These are phyloP conservation scores for Uronychia binucleata DNA, from an alignment of 73 alveolate species.

Conservation along the genomic window DNA sequence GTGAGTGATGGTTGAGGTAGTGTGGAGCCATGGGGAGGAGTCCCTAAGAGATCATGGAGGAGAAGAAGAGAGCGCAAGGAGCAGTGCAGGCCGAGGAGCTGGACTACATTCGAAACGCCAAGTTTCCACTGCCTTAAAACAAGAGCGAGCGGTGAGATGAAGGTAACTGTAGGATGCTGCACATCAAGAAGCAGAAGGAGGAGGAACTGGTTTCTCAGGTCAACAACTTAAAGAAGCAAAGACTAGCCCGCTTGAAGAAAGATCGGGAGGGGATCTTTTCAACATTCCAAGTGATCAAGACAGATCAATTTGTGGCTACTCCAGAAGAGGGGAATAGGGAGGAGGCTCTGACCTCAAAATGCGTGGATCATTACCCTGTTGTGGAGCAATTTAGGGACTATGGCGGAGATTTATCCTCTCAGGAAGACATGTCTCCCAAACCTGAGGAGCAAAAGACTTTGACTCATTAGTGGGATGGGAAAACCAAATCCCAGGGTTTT, in stretches of 20 bases:
- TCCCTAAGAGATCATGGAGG: neutral
- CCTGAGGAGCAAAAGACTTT: neutral
- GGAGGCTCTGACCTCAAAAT: neutral
- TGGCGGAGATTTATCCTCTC: neutral
- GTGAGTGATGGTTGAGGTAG: no score
- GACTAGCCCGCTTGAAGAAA: neutral
- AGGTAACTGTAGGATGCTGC: neutral
- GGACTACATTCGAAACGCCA: neutral
- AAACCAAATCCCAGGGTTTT: neutral
- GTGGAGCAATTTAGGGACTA: neutral
- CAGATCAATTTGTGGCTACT: neutral
- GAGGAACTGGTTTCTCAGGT: neutral
- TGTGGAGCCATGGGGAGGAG: neutral
- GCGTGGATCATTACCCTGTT: neutral
- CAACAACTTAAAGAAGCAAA: neutral
- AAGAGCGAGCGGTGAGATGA: neutral
- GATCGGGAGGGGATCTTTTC: neutral
- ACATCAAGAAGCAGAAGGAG: neutral
- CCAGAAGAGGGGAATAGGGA: neutral
- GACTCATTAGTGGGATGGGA: neutral
- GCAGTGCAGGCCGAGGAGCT: neutral
- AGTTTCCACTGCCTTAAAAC: neutral
- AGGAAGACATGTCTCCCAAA: neutral
- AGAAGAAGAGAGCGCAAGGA: neutral
- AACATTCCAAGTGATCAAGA: neutral